Conservation (phyloP, 2,329 filamentous ascomycete genomes). For the Pseudocercospora fuligena region DNA sequence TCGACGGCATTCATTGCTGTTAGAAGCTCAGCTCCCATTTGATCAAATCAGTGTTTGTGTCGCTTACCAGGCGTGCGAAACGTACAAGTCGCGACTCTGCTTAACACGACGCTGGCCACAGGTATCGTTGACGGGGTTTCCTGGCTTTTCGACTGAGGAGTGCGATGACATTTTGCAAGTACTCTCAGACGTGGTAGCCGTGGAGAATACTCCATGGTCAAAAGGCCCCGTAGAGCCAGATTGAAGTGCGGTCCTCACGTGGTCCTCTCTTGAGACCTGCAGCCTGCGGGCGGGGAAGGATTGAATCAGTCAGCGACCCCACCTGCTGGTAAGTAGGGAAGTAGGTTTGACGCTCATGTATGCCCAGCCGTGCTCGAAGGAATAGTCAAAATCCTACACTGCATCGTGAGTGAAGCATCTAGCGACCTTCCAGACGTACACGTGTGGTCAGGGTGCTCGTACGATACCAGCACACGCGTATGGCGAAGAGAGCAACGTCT, state of each 20-base stretch:
- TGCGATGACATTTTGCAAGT: neutral
- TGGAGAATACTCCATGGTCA: neutral
- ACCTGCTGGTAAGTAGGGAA: neutral
- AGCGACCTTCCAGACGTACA: too few species aligned
- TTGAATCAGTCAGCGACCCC: constrained; percentile 4
- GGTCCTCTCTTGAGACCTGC: neutral
- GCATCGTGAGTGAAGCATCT: too few species aligned
- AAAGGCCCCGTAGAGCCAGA: neutral
- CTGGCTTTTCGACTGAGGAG: neutral
- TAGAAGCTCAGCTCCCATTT: neutral
- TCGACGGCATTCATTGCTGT: constrained; percentile 5
- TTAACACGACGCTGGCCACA: neutral
- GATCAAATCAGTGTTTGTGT: neutral
- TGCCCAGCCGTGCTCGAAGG: too few species aligned
- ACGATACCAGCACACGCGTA: too few species aligned
- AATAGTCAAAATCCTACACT: too few species aligned
- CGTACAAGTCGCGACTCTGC: constrained; percentile 4
- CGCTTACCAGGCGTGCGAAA: constrained; percentile 7
- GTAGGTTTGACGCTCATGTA: neutral
- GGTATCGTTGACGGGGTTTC: neutral
- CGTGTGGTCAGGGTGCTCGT: too few species aligned
- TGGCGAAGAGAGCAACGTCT: neutral
- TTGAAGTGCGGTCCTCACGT: neutral
- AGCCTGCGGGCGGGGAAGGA: constrained; percentile 1
- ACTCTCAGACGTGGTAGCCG: neutral